Evolutionary conservation across 306 rosid species (phyloP).

Genomic region (Astragalus glycyphyllos): DNA sequence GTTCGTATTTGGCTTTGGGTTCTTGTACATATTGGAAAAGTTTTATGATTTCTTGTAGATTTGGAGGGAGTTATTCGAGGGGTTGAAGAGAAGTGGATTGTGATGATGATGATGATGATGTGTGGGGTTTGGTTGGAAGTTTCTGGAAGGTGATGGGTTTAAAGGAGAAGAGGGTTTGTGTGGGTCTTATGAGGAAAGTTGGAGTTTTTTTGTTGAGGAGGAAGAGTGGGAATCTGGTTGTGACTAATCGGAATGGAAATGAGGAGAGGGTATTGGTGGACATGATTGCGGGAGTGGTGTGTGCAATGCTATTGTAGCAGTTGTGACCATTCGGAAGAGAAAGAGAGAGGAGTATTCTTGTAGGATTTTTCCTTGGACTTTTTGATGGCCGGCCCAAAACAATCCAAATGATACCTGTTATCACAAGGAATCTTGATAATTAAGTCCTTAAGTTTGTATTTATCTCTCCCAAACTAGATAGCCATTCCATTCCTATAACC

Average conservation of each 20-base stretch:
- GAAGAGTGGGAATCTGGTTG: slow-evolving; percentile 51
- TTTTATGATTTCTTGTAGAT: slow-evolving; percentile 82
- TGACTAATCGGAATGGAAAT: slow-evolving; percentile 55
- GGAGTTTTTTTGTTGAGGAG: slow-evolving; percentile 24
- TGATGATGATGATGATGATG: slow-evolving; percentile 44
- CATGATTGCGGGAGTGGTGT: slow-evolving; percentile 45
- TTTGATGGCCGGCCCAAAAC: too few relatives aligned
- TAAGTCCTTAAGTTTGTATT: too few relatives aligned
- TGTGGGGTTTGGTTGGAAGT: slow-evolving; percentile 45
- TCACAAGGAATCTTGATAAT: too few relatives aligned
- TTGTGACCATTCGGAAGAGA: too few relatives aligned
- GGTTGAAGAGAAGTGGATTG: slow-evolving; percentile 65
- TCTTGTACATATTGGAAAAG: slow-evolving; percentile 86
- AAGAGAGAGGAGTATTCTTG: too few relatives aligned
- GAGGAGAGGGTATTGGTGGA: slow-evolving; percentile 57
- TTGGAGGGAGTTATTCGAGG: slow-evolving; percentile 89
- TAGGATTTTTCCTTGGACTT: too few relatives aligned
- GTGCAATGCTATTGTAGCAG: too few relatives aligned
- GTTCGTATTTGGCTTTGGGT: slow-evolving; percentile 84
- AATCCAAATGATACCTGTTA: too few relatives aligned
- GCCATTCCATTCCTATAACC: too few relatives aligned
- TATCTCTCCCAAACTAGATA: too few relatives aligned
- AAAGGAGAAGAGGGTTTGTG: slow-evolving; percentile 44
- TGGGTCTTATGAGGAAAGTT: slow-evolving; percentile 13
- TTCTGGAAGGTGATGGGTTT: slow-evolving; percentile 69